Conservation (phyloP, 2,329 filamentous ascomycete genomes). For the Simplicillium aogashimaense region DNA sequence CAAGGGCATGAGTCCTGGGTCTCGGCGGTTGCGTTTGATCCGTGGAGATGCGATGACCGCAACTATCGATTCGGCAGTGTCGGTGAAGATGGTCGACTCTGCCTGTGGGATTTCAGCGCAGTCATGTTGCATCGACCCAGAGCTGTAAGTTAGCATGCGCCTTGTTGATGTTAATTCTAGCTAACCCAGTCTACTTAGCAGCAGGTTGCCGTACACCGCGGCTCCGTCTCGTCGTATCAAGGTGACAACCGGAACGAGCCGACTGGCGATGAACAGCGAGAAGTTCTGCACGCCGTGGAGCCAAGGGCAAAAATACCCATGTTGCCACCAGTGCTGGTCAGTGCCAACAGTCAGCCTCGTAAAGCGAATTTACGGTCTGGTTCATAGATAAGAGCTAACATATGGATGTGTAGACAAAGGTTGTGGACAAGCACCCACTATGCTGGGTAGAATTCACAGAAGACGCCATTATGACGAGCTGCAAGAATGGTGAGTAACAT, state of each 20-base stretch:
- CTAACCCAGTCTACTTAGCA: slow-evolving; percentile 5
- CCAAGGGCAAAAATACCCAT: slow-evolving; percentile 75
- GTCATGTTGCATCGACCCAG: slow-evolving; percentile 92
- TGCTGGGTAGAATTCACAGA: slow-evolving; percentile 92
- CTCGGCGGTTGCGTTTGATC: slow-evolving; percentile 85
- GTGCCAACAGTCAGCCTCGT: slow-evolving; percentile 15
- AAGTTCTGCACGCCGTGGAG: slow-evolving; percentile 71
- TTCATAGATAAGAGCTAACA: slow-evolving; percentile 4
- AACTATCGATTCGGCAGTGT: slow-evolving; percentile 96
- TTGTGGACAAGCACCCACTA: slow-evolving; percentile 75
- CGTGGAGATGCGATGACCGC: slow-evolving; percentile 90
- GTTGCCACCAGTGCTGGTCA: slow-evolving; percentile 81
- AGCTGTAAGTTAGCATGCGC: slow-evolving; percentile 46
- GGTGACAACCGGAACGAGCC: slow-evolving; percentile 48
- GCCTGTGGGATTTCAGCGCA: slow-evolving; percentile 96
- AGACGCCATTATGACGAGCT: slow-evolving; percentile 85
- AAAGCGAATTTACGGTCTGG: neutral
- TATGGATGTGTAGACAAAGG: slow-evolving; percentile 53
- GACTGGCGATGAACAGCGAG: slow-evolving; percentile 52
- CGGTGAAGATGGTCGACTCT: slow-evolving; percentile 81
- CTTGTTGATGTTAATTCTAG: slow-evolving; percentile 4
- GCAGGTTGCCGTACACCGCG: slow-evolving; percentile 26
- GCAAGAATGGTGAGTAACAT: slow-evolving; percentile 64
- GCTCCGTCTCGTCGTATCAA: slow-evolving; percentile 45
- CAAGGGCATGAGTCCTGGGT: slow-evolving; percentile 97